Evolutionary conservation across 1,139 yeast species (phyloP), one percentile per base, ranked within the genome.

Genomic region (Scheffersomyces parashehatae): DNA sequence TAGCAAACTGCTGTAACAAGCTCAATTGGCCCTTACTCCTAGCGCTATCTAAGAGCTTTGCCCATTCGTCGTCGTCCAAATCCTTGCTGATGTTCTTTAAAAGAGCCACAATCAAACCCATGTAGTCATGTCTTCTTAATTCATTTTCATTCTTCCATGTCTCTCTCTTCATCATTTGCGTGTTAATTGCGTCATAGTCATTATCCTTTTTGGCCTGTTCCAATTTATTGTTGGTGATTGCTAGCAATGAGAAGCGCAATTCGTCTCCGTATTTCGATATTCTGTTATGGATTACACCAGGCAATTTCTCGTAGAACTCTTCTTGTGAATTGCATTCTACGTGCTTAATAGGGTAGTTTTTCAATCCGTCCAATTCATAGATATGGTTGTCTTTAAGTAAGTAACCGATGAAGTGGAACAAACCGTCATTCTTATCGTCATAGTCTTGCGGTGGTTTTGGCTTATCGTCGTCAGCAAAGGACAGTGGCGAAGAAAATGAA

Each of bases 341-440:
- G 55, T 83, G 89, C 36, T 62, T 64, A 36, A 84, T 81, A 0
- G 89, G 88, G 42, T 61, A 73, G n/a, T 66, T 68, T 47, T 79
- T 81, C 41, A 84, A 68, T 1, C 90, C 90, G 55, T 84, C 90
- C 40, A 84, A 65, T 54, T 85, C 90, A 56, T 81, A 81, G n/a
- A 84, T 67, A 35, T 61, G 59, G 16, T 77, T 82, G 45, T 75
- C 61, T 36, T 67, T 62, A 30, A 70, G 72, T 9, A 74, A 49
- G 55, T 79, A 85, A 0, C 88, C 84, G 33, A 83, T 70, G 53
- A 82, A 84, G 56, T 84, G 90, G 62, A 74, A 85, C 12, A 82
- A 53, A 1, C 83, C 87, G 50, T 79, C 82, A 45, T 77, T 65
- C 33, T 74, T 73, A 37, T 68, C 73, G 37, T 73, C 73, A 24